Evolutionary conservation across 1,284 basidiomycete genomes (phyloP), one percentile per base, ranked within the genome.

Genomic region (Moesziomyces antarcticus): DNA sequence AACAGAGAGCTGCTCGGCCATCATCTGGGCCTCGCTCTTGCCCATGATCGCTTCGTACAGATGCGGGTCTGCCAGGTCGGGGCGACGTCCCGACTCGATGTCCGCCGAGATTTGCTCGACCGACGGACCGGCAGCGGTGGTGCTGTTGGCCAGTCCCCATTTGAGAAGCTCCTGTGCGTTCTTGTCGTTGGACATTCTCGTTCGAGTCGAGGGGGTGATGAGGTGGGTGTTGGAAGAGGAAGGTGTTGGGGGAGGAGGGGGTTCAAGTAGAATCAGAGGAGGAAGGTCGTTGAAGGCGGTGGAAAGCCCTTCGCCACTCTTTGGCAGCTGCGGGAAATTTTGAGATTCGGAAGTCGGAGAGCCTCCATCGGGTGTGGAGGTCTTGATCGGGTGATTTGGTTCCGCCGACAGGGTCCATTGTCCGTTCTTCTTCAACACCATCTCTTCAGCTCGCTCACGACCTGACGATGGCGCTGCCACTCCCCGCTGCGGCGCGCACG

Each of bases 21-120:
- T 84, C 81, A 84, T 81, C 49, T 75, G 64, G 8, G 81, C 80
- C 66, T 84, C 82, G 40, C 68, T 75, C 52, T 82, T 84, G n/a
- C 80, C 81, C 81, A 82, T 84, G 33, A 83, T 67, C 2, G 80
- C 80, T 18, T 80, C 73, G 72, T 76, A 80, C 18, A 83, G 64
- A 3, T 57, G 54, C 0, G 81, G 81, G 43, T 83, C 81, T 9
- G 73, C 55, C 8, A 83, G 62, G 44, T 83, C 81, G 14, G 81
- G 80, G 14, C 81, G 67, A 27, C 69, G 73, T 2, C 81, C 81
- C 2, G 75, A 56, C 27, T 62, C 49, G 10, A 83, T 74, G 44
- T 82, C 81, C 8, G 65, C 56, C 1, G 75, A 58, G 21, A 83
- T 75, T 24, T 81, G 71, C 14, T 72, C 66, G 35, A 80, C 63